Evolutionary conservation across 768 basidiomycete species (phyloP), one percentile per base, ranked within the genome.

Genomic region (Phylloporus sp.): DNA sequence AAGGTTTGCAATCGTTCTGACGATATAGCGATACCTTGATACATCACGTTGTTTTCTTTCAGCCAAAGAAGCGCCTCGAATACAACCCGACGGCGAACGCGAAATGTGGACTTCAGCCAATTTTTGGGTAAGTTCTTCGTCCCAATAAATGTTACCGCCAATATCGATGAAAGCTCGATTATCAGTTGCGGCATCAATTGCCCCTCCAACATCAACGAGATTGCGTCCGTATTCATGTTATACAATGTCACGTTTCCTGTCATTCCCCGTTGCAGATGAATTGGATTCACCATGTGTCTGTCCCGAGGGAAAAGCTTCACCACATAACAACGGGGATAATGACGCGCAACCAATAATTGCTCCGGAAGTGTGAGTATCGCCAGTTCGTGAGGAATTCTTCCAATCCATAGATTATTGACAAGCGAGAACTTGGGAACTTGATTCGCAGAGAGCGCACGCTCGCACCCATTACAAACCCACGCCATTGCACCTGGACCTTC

Each of bases 191-290:
- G 72, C 53, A 73, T 49, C 1, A 60, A 12, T 5, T 59, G 41
- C 0, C 69, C 69, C 10, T 58, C 32, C 1, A 69, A 13, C 41
- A 43, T 28, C 6, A 4, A 24, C 2, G 18, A 4, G 57, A 73
- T 66, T n/a, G 54, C 59, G 1, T 48, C 20, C 0, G 46, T 51
- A 29, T 68, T 59, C 11, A 70, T 50, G 1, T 49, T 23, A 38
- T 66, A 70, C 10, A 67, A 68, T 0, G 66, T 70, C 0, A 75
- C 70, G 46, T 72, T 75, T 0, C 73, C 73, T 18, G 47, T 32
- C 38, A 74, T 54, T 0, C 65, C 66, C 0, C 45, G 26, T 29
- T 69, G 57, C 7, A 65, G 24, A 16, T 50, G 41, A n/a, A 3
- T 9, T 27, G 36, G 46, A 47, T 26, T 38, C 2, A 26, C n/a